A percentile compares a stretch with the other conserved stretches of the same genome.
phyloP scores from a whole-genome alignment of 2,329 filamentous ascomycete genomes.

The Hansfordia pulvinata region DNA sequence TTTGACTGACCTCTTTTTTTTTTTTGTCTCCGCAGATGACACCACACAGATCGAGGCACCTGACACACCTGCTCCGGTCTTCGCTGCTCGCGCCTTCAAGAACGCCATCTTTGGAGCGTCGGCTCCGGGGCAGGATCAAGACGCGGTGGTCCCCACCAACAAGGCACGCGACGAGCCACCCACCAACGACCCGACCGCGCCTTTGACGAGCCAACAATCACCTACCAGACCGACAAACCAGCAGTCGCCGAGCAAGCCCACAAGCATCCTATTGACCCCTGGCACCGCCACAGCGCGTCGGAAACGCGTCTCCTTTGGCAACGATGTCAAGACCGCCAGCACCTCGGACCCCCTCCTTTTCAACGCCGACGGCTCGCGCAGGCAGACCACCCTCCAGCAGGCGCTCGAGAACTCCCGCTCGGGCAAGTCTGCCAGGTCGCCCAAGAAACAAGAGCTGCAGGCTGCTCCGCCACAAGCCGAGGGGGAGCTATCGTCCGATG shows the following conservation, averaged over 20 bases:
- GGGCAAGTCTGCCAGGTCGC: too few relatives aligned
- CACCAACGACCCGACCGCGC: constrained; percentile 6
- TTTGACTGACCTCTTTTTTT: too few relatives aligned
- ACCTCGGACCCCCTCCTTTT: constrained; percentile 12
- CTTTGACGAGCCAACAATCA: too few relatives aligned
- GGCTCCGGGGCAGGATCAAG: constrained; percentile 6
- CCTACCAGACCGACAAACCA: constrained; percentile 9
- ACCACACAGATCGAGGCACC: constrained; percentile 40
- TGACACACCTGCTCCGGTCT: constrained; percentile 53
- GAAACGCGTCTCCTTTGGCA: constrained; percentile 53
- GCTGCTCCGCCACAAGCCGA: background rate
- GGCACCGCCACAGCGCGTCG: constrained; percentile 45
- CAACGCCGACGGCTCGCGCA: constrained; percentile 8
- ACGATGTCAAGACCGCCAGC: constrained; percentile 33
- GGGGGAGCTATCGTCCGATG: constrained; percentile 17
- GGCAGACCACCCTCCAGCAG: constrained; percentile 13
- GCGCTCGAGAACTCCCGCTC: constrained; percentile 16
- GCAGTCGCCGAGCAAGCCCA: constrained; percentile 33
- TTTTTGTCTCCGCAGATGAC: constrained; percentile 17
- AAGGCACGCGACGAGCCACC: constrained; percentile 19
- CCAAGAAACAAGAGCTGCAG: constrained; percentile 4
- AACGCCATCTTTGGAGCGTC: constrained; percentile 51
- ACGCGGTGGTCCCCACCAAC: constrained; percentile 15
- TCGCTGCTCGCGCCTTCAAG: constrained; percentile 51
- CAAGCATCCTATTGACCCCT: constrained; percentile 50